phyloP scores from a whole-genome alignment of 805 yeast species.

The Blastobotrys attinorum region DNA sequence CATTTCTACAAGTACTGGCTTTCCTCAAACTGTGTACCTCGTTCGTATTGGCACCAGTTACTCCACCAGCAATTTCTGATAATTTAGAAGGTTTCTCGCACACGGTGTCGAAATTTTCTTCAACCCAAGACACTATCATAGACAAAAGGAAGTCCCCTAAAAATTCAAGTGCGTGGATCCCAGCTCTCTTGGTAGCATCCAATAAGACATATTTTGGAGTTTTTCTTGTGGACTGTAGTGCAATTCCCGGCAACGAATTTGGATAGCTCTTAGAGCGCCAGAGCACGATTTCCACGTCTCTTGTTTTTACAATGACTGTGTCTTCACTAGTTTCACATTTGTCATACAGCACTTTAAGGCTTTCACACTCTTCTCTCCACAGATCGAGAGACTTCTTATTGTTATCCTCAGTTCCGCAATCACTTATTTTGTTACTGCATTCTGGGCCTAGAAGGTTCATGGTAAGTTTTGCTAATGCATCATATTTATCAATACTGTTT shows the following conservation, averaged over 20 bases:
- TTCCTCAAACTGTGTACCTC: background rate
- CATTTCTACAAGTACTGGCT: too few relatives aligned
- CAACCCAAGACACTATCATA: conserved; percentile 70
- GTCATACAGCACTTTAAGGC: conserved; percentile 54
- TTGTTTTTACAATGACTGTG: background rate
- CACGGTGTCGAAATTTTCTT: conserved; percentile 48
- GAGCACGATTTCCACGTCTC: conserved; percentile 21
- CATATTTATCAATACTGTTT: conserved; percentile 37
- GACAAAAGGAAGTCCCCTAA: conserved; percentile 67
- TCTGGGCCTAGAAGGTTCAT: conserved; percentile 19
- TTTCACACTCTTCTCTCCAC: conserved; percentile 74
- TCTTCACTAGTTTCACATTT: background rate
- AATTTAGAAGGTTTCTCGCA: conserved; percentile 73
- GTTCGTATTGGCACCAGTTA: too few relatives aligned
- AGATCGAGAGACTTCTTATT: conserved; percentile 24
- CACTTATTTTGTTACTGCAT: too few relatives aligned
- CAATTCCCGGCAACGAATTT: conserved; percentile 58
- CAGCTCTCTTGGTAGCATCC: conserved; percentile 26
- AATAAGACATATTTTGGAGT: conserved; percentile 29
- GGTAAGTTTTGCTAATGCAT: conserved; percentile 39
- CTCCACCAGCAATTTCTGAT: conserved; percentile 29
- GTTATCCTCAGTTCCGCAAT: conserved; percentile 24
- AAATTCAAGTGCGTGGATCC: conserved; percentile 27
- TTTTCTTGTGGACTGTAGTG: conserved; percentile 25
- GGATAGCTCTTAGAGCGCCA: conserved; percentile 56